Conservation (phyloP, 495 filamentous ascomycete species). For the Penicillium subrubescens region DNA sequence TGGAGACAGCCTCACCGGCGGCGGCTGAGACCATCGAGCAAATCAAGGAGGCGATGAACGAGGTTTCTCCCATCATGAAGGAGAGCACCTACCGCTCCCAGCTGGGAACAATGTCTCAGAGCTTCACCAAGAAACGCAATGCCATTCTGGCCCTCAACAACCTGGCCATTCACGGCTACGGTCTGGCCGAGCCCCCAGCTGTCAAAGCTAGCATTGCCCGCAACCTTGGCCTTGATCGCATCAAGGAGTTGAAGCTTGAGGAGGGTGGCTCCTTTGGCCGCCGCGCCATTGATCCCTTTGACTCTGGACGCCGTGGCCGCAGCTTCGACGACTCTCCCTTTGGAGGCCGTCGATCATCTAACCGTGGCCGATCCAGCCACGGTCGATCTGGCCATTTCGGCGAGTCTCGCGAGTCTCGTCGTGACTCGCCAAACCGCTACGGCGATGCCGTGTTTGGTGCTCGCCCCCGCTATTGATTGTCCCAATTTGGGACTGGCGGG, state of each 20-base stretch:
- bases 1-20: slow-evolving; percentile 23
- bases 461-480: slow-evolving; percentile 3
- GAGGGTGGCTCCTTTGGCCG: slow-evolving; percentile 2
- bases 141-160: slow-evolving; percentile 62
- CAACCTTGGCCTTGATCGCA: slow-evolving; percentile 11
- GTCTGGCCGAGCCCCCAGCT: slow-evolving; percentile 57
- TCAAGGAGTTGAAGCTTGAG: slow-evolving; percentile 12
- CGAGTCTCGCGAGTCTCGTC: not conserved
- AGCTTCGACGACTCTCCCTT: slow-evolving; percentile 3
- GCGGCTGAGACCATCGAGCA: slow-evolving; percentile 38
- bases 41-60: slow-evolving; percentile 37
- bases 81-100: slow-evolving; percentile 54
- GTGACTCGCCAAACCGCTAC: not conserved
- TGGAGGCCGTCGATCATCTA: slow-evolving; percentile 1
- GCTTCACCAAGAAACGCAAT: slow-evolving; percentile 32
- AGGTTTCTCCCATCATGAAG: slow-evolving; percentile 43
- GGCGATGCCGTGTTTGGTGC: slow-evolving; percentile 1
- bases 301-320: not conserved
- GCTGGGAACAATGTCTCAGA: slow-evolving; percentile 38
- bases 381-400: not conserved
- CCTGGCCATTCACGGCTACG: slow-evolving; percentile 62
- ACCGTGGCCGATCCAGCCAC: slow-evolving; percentile 1
- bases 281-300: slow-evolving; percentile 7
- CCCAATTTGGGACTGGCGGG: not conserved
- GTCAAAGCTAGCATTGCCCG: slow-evolving; percentile 44